Conservation (phyloP, 2,329 filamentous ascomycete species). For the Sporothrix phasma region DNA sequence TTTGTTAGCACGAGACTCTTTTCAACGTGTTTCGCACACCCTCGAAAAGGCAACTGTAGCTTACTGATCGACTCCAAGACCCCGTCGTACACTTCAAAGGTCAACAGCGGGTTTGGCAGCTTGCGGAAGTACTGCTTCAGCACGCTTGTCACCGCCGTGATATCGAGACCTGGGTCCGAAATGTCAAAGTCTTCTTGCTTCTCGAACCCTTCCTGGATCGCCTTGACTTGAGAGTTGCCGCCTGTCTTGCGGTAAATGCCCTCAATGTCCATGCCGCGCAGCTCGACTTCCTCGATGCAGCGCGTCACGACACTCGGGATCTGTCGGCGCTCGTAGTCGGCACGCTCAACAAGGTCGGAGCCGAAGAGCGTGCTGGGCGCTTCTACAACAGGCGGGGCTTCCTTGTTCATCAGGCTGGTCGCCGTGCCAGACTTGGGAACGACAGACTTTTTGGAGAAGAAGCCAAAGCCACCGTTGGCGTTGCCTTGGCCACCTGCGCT, state of each 20-base stretch:
- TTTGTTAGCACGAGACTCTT: conserved; percentile 16
- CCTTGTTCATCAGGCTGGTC: conserved; percentile 30
- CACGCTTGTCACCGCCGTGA: conserved; percentile 89
- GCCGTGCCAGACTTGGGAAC: conserved; percentile 43
- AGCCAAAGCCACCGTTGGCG: conserved; percentile 50
- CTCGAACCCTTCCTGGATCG: conserved; percentile 86
- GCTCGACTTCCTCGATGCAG: conserved; percentile 93
- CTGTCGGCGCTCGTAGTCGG: conserved; percentile 78
- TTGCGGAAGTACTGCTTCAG: conserved; percentile 97
- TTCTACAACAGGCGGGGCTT: conserved; percentile 33
- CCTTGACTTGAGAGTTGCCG: conserved; percentile 80
- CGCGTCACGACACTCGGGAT: conserved; percentile 85
- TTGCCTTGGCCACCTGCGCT: conserved; percentile 23
- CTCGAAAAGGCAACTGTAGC: conserved; percentile 24
- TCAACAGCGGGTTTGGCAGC: conserved; percentile 78
- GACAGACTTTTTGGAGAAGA: conserved; percentile 50
- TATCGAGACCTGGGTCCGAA: conserved; percentile 85
- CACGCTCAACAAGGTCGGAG: conserved; percentile 74
- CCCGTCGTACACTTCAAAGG: conserved; percentile 83
- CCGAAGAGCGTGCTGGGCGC: conserved; percentile 64
- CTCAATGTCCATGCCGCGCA: conserved; percentile 93
- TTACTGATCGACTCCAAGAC: conserved; percentile 71
- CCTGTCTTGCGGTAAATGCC: conserved; percentile 98
- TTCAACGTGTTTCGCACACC: no score
- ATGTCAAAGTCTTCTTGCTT: conserved; percentile 80